Conservation (phyloP, 2,329 filamentous ascomycete genomes). For the Trichoderma pleuroti region DNA sequence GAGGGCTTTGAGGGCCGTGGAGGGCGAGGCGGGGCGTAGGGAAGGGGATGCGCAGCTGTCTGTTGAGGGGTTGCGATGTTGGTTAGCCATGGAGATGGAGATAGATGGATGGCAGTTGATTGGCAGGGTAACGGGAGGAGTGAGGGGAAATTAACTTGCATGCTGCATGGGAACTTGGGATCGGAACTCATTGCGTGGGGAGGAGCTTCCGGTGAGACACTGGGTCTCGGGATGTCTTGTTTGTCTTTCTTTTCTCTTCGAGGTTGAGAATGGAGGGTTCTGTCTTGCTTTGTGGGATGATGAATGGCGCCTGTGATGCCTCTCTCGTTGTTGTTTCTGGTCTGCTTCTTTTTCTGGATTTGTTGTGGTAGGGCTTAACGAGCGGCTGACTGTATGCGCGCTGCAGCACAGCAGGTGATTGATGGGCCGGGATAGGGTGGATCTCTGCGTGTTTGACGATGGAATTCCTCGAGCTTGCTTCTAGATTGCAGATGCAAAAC, state of each 20-base stretch:
- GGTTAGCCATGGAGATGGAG: neutral
- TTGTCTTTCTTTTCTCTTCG: neutral
- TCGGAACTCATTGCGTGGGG: slow-evolving; percentile 32
- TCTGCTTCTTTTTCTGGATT: neutral
- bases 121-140: slow-evolving; percentile 12
- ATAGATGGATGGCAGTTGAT: neutral
- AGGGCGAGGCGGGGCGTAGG: slow-evolving; percentile 73
- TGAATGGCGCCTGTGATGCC: neutral
- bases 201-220: neutral
- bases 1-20: slow-evolving; percentile 69
- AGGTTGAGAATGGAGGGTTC: neutral
- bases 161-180: slow-evolving; percentile 57
- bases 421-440: neutral
- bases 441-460: neutral
- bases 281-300: neutral
- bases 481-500: neutral
- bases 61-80: slow-evolving; percentile 35
- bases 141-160: slow-evolving; percentile 43
- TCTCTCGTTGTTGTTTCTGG: neutral
- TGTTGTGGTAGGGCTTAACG: neutral
- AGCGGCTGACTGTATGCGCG: neutral
- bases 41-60: slow-evolving; percentile 74
- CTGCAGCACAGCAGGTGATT: neutral
- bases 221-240: neutral
- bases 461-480: neutral